Evolutionary conservation across 176 grass and related monocot genomes (phyloP).

Genomic region (Cenchrus purpureus): DNA sequence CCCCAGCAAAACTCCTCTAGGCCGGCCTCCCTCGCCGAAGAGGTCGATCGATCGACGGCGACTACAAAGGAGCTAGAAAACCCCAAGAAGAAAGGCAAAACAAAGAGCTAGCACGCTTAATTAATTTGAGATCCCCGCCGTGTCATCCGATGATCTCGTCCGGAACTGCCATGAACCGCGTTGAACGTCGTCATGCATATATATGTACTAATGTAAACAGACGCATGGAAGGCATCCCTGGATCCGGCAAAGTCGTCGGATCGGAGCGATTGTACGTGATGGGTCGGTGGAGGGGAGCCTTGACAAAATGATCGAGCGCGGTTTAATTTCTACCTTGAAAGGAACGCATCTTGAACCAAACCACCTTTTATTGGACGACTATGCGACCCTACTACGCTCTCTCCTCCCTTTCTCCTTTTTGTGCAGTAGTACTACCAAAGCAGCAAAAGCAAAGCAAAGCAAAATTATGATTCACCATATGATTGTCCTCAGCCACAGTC

Average conservation of each 20-base stretch:
- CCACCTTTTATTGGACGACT: background rate
- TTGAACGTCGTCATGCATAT: background rate
- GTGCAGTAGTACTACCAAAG: background rate
- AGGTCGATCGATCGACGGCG: background rate
- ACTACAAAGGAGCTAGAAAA: background rate
- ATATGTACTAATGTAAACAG: background rate
- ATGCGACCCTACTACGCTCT: background rate
- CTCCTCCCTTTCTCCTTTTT: background rate
- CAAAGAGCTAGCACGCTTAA: background rate
- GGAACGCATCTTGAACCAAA: background rate
- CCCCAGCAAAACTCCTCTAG: conserved; percentile 44
- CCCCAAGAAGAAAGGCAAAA: background rate
- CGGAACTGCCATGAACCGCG: conserved; percentile 71
- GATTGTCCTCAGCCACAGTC: background rate
- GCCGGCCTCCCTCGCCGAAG: background rate
- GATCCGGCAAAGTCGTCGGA: background rate
- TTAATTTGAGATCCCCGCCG: background rate
- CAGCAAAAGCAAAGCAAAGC: background rate
- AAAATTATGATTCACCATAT: background rate
- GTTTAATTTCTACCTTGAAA: background rate
- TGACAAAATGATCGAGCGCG: background rate
- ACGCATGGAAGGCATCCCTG: background rate
- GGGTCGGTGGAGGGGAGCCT: background rate
- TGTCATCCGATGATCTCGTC: conserved; percentile 85
- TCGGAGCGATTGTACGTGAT: background rate